phyloP scores from a whole-genome alignment of 768 basidiomycete genomes.

The Russula lepida region DNA sequence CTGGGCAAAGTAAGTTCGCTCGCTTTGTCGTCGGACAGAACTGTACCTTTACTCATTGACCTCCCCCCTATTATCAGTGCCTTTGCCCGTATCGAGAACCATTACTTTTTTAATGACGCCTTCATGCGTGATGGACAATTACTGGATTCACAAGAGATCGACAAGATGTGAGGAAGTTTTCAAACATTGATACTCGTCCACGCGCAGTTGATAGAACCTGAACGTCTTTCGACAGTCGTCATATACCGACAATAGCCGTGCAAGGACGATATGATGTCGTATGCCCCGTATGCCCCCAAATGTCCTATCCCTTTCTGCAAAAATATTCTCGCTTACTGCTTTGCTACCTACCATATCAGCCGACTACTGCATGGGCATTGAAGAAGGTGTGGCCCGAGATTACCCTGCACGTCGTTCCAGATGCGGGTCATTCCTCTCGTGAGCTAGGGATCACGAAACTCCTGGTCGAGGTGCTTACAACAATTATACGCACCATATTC shows the following conservation, averaged over 20 bases:
- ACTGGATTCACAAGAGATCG: slow-evolving; percentile 72
- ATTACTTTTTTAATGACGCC: slow-evolving; percentile 85
- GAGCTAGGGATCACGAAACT: slow-evolving; percentile 63
- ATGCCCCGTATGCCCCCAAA: slow-evolving; percentile 50
- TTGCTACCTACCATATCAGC: slow-evolving; percentile 31
- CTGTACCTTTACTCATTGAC: neutral
- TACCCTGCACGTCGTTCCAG: slow-evolving; percentile 67
- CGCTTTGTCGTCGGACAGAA: neutral
- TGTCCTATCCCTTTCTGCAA: slow-evolving; percentile 21
- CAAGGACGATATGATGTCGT: slow-evolving; percentile 88
- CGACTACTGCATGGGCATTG: slow-evolving; percentile 71
- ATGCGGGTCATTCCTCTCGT: slow-evolving; percentile 81
- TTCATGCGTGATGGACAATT: slow-evolving; percentile 88
- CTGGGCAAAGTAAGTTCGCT: slow-evolving; percentile 57
- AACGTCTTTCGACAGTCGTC: slow-evolving; percentile 47
- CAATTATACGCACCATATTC: no score
- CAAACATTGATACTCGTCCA: neutral
- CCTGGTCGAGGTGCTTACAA: slow-evolving; percentile 71
- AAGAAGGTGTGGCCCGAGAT: slow-evolving; percentile 81
- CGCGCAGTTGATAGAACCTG: neutral
- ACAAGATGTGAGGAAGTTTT: slow-evolving; percentile 57
- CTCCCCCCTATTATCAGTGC: slow-evolving; percentile 38
- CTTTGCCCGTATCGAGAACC: slow-evolving; percentile 84
- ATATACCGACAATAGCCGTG: slow-evolving; percentile 75
- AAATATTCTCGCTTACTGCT: neutral